A percentile compares a stretch with the other conserved stretches of the same genome.
Conservation (phyloP, 2,329 filamentous ascomycete genomes). For the Teratosphaeria viscida region DNA sequence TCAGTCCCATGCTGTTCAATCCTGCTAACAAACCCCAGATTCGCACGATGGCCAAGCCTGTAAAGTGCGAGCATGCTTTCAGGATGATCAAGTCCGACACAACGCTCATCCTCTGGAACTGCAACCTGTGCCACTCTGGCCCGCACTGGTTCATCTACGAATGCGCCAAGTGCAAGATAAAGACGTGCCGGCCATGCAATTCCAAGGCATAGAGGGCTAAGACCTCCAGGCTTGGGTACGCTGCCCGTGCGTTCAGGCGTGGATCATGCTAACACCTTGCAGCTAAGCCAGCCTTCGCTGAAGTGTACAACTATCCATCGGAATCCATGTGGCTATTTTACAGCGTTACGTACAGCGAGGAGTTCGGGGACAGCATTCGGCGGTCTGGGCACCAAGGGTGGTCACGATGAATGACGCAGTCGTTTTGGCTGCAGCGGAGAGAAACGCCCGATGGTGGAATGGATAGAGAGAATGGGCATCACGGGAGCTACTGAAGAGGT, state of each 20-base stretch:
- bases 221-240: background rate
- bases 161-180: slow-evolving; percentile 41
- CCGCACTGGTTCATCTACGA: slow-evolving; percentile 43
- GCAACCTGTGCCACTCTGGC: slow-evolving; percentile 41
- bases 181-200: slow-evolving; percentile 29
- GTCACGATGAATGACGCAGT: background rate
- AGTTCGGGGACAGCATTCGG: background rate
- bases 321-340: background rate
- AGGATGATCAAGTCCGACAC: slow-evolving; percentile 43
- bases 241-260: no score
- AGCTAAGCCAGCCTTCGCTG: background rate
- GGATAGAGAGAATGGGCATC: background rate
- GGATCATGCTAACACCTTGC: background rate
- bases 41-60: slow-evolving; percentile 35
- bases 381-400: background rate
- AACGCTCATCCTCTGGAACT: slow-evolving; percentile 42
- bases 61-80: slow-evolving; percentile 39
- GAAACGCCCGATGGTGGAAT: background rate
- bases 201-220: background rate
- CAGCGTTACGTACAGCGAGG: background rate
- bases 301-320: background rate
- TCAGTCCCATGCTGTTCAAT: background rate
- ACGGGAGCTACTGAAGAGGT: background rate
- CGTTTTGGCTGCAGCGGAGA: background rate
- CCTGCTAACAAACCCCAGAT: background rate